A percentile compares a stretch with the other conserved stretches of the same genome.
These are phyloP conservation scores for Irpex rosettiformis DNA, from an alignment of 1,284 basidiomycete genomes.

Conservation along the genomic window DNA sequence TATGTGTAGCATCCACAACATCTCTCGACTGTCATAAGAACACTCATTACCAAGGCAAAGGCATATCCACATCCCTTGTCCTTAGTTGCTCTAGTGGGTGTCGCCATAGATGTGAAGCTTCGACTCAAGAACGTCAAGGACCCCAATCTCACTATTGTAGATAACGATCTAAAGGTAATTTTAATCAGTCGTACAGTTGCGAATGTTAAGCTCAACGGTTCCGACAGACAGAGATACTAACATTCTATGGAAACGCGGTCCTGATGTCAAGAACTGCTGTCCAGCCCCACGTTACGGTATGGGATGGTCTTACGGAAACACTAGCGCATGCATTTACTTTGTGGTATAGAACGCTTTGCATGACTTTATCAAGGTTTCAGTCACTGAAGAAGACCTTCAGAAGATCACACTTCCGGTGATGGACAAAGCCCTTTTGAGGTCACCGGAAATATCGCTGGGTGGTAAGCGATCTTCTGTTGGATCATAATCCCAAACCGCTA, in stretches of 20 bases:
- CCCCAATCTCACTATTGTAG: constrained; percentile 37
- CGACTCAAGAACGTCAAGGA: constrained; percentile 53
- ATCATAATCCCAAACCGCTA: constrained; percentile 4
- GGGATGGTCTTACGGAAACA: constrained; percentile 17
- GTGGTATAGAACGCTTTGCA: constrained; percentile 43
- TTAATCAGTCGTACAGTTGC: background rate
- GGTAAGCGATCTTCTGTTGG: constrained; percentile 36
- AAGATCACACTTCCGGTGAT: constrained; percentile 56
- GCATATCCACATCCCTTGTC: constrained; percentile 42
- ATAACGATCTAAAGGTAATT: constrained; percentile 42
- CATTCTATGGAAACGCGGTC: constrained; percentile 47
- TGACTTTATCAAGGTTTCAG: constrained; percentile 56
- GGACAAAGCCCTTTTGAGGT: constrained; percentile 72
- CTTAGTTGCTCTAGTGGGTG: constrained; percentile 53
- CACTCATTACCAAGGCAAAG: constrained; percentile 49
- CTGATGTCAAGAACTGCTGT: constrained; percentile 57
- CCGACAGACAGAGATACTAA: constrained; percentile 47
- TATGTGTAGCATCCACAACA: constrained; percentile 31
- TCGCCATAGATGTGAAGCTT: constrained; percentile 58
- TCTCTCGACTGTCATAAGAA: constrained; percentile 45
- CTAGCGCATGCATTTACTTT: background rate
- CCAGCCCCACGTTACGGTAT: constrained; percentile 46
- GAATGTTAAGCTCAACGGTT: background rate
- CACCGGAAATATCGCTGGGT: constrained; percentile 66
- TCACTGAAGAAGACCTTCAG: constrained; percentile 50